A percentile compares a stretch with the other conserved stretches of the same genome.
Conservation (phyloP, 176 grass and related monocot genomes). For the Oryza nivara region DNA sequence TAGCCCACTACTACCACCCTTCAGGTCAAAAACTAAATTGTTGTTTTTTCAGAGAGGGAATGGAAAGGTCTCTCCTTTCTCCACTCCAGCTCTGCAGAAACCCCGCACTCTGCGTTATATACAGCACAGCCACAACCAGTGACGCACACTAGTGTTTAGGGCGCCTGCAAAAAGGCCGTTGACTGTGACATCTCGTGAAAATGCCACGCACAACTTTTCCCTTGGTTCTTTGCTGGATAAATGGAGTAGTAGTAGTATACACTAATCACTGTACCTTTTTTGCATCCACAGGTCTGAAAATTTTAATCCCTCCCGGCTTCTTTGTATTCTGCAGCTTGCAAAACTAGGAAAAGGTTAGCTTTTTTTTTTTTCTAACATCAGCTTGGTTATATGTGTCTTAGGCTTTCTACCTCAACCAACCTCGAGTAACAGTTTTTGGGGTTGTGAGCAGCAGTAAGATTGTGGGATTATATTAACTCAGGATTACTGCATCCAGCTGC, state of each 20-base stretch:
- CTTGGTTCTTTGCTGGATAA: conserved; percentile 32
- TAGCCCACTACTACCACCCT: conserved; percentile 10
- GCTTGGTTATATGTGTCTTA: conserved; percentile 54
- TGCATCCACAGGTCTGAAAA: conserved; percentile 35
- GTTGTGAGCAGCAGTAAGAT: conserved; percentile 38
- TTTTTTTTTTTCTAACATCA: conserved; percentile 42
- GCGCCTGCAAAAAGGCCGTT: conserved; percentile 57
- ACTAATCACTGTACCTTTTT: conserved; percentile 50
- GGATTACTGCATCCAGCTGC: neutral
- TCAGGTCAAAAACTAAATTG: conserved; percentile 55
- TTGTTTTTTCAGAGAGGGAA: conserved; percentile 42
- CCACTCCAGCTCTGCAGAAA: conserved; percentile 41
- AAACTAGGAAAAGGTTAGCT: conserved; percentile 53
- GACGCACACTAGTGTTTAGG: conserved; percentile 16
- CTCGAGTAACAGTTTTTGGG: conserved; percentile 31
- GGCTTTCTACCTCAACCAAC: conserved; percentile 43
- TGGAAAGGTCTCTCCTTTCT: neutral
- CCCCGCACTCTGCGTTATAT: conserved; percentile 39
- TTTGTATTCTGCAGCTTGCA: conserved; percentile 32
- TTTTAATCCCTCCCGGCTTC: conserved; percentile 27
- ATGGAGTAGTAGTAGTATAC: conserved; percentile 8
- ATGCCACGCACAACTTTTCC: conserved; percentile 52
- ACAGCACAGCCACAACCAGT: conserved; percentile 38
- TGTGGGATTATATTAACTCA: conserved; percentile 33
- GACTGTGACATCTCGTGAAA: conserved; percentile 63